Conservation (phyloP, 768 basidiomycete genomes). For the Auriscalpium vulgare region DNA sequence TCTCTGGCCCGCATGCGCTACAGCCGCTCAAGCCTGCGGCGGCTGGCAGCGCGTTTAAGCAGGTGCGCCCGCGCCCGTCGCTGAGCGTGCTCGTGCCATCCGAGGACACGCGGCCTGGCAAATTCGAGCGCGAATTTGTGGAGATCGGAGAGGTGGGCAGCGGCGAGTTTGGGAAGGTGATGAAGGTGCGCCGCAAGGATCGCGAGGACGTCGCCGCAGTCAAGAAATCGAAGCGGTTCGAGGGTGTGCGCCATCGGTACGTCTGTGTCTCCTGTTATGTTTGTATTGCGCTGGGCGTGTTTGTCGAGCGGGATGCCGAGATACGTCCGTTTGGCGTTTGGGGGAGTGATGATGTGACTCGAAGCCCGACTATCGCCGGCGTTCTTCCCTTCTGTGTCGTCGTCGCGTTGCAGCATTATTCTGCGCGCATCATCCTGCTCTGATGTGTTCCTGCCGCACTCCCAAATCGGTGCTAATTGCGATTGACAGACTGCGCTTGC, state of each 20-base stretch:
- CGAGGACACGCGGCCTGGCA: slow-evolving; percentile 46
- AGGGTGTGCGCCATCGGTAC: slow-evolving; percentile 86
- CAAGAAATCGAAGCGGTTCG: slow-evolving; percentile 90
- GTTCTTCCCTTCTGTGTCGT: neutral
- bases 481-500: slow-evolving; percentile 58
- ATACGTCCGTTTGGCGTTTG: too few relatives aligned
- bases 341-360: too few relatives aligned
- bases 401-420: neutral
- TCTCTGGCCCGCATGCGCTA: neutral
- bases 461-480: neutral
- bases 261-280: slow-evolving; percentile 16
- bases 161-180: slow-evolving; percentile 91
- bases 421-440: neutral
- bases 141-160: slow-evolving; percentile 78
- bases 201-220: slow-evolving; percentile 65
- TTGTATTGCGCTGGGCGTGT: too few relatives aligned
- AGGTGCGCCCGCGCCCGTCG: slow-evolving; percentile 16
- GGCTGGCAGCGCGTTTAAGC: slow-evolving; percentile 5
- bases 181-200: slow-evolving; percentile 70
- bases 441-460: too few relatives aligned
- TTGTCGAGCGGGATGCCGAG: too few relatives aligned
- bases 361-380: too few relatives aligned
- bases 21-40: neutral
- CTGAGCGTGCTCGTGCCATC: slow-evolving; percentile 10
- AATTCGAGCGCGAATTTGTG: slow-evolving; percentile 75